Evolutionary conservation across 2,329 filamentous ascomycete genomes (phyloP).

Genomic region (Immersiporthe knoxdaviesiana): DNA sequence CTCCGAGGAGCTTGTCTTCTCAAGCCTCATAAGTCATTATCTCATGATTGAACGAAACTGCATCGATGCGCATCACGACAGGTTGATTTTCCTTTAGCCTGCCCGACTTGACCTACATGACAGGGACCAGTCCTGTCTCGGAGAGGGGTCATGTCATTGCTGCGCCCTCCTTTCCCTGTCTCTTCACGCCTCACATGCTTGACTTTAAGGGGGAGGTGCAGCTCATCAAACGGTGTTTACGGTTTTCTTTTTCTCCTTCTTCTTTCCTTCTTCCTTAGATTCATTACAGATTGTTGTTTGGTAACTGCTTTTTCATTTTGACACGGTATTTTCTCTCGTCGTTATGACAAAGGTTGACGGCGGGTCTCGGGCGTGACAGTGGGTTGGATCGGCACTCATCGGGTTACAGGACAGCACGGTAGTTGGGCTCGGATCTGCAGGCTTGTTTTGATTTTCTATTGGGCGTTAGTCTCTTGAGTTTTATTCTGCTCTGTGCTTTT

Average conservation of each 20-base stretch:
- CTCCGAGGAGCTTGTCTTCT: constrained; percentile 57
- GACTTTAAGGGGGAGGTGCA: neutral
- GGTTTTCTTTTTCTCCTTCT: neutral
- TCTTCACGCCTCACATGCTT: neutral
- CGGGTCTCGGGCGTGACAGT: constrained; percentile 1
- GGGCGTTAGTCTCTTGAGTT: neutral
- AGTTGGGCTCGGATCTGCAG: constrained; percentile 1
- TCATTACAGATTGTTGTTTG: constrained; percentile 2
- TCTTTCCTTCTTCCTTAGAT: neutral
- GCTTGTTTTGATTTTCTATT: neutral
- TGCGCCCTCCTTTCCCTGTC: neutral
- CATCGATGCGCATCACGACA: constrained; percentile 15
- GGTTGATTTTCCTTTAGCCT: neutral
- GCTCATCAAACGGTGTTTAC: constrained; percentile 11
- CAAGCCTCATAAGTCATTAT: constrained; percentile 44
- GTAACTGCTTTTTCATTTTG: constrained; percentile 12
- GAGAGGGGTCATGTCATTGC: neutral
- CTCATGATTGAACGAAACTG: constrained; percentile 39
- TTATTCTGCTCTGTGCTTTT: neutral
- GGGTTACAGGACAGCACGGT: constrained; percentile 10
- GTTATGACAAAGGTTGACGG: neutral
- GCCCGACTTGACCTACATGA: neutral
- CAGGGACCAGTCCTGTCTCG: neutral
- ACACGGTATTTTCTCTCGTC: neutral
- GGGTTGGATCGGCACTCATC: neutral